Evolutionary conservation across 345 rosid species (phyloP).

Genomic region (Microthlaspi erraticum): DNA sequence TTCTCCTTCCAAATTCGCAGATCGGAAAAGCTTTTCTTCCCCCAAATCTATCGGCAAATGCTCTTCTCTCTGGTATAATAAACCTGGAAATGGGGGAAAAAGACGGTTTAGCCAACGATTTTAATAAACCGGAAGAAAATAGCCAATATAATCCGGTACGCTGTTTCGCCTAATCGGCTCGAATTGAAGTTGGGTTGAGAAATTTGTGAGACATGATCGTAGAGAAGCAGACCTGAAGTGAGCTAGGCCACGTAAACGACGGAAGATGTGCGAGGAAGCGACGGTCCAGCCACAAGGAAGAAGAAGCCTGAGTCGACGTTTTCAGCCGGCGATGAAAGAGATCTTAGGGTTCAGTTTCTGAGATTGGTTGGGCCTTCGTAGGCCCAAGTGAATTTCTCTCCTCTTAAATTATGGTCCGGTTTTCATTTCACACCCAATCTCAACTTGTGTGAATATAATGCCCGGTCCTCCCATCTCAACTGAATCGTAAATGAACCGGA

Average conservation of each 20-base stretch:
- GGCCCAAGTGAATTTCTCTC: conserved; percentile 10
- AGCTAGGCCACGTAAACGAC: background rate
- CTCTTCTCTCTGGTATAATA: background rate
- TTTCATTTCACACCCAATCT: conserved; percentile 4
- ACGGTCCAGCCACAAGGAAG: conserved; percentile 1
- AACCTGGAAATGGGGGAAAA: conserved; percentile 1
- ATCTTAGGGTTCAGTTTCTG: conserved; percentile 32
- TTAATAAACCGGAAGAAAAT: background rate
- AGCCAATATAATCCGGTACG: background rate
- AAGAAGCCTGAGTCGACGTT: conserved; percentile 2
- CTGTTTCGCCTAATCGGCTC: conserved; percentile 3
- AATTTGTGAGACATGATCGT: background rate
- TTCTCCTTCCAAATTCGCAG: conserved; percentile 1
- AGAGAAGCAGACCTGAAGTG: conserved; percentile 4
- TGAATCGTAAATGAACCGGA: too few relatives aligned
- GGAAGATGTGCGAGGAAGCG: background rate
- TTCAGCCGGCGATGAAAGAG: conserved; percentile 26
- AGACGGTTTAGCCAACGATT: conserved; percentile 8
- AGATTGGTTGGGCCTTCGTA: conserved; percentile 14
- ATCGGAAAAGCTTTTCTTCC: conserved; percentile 23
- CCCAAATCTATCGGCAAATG: conserved; percentile 30
- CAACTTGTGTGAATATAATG: too few relatives aligned
- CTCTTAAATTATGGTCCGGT: conserved; percentile 6
- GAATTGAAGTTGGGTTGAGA: background rate
- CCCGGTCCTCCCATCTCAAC: too few relatives aligned